Percentiles rank a stretch among this genome's conserved stretches.
Evolutionary conservation across 805 yeast genomes (phyloP).

Genomic region (Lipomyces japonicus): DNA sequence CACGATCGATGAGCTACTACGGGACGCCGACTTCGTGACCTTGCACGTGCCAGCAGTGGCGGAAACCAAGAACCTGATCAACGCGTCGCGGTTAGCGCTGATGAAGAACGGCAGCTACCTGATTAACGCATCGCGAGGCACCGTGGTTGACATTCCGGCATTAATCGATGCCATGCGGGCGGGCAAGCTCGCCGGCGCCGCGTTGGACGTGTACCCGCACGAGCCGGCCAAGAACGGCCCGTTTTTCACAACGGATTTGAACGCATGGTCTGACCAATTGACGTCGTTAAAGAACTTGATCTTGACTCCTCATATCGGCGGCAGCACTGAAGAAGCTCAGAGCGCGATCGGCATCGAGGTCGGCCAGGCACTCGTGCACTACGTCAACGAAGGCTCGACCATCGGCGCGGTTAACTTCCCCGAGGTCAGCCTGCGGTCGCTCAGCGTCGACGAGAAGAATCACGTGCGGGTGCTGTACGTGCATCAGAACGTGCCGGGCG

Average conservation of each 20-base stretch:
- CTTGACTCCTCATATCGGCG: slow-evolving; percentile 97
- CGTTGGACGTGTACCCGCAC: slow-evolving; percentile 91
- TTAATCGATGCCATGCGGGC: slow-evolving; percentile 84
- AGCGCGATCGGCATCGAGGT: slow-evolving; percentile 96
- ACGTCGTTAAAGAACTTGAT: slow-evolving; percentile 80
- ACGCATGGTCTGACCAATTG: slow-evolving; percentile 79
- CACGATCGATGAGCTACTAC: slow-evolving; percentile 76
- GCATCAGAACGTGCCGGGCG: slow-evolving; percentile 99
- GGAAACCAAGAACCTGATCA: slow-evolving; percentile 86
- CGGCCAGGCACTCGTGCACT: slow-evolving; percentile 75
- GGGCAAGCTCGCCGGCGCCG: slow-evolving; percentile 95
- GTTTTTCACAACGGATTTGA: slow-evolving; percentile 66
- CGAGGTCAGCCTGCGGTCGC: slow-evolving; percentile 85
- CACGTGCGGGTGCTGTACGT: slow-evolving; percentile 88
- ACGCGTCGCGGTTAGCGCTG: slow-evolving; percentile 86
- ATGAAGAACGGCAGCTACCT: slow-evolving; percentile 96
- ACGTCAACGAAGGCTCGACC: slow-evolving; percentile 93
- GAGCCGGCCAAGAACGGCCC: slow-evolving; percentile 97
- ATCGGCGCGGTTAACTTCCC: slow-evolving; percentile 98
- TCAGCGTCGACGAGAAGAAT: slow-evolving; percentile 78
- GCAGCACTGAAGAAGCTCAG: slow-evolving; percentile 99
- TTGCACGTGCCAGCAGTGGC: slow-evolving; percentile 92
- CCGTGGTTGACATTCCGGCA: slow-evolving; percentile 95
- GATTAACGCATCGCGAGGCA: slow-evolving; percentile 95
- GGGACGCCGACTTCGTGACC: slow-evolving; percentile 80